Evolutionary conservation across 1,284 basidiomycete species (phyloP).

Genomic region (Pyrrhoderma noxium): DNA sequence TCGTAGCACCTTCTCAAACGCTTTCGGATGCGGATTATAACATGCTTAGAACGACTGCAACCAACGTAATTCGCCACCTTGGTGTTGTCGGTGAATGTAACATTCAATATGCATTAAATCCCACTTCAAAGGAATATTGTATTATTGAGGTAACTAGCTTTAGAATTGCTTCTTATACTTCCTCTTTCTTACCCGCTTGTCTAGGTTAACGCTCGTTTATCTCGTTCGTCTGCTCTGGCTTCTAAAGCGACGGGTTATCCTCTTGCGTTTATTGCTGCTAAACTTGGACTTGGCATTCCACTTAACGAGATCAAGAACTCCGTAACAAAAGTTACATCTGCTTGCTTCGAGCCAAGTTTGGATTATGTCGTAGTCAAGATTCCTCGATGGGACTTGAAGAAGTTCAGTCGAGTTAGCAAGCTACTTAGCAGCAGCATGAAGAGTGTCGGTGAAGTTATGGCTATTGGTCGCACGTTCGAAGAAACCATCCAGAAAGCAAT

Average conservation of each 20-base stretch:
- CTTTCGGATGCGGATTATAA: slow-evolving; percentile 98
- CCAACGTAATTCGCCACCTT: slow-evolving; percentile 96
- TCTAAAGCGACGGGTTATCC: slow-evolving; percentile 99
- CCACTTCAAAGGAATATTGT: slow-evolving; percentile 92
- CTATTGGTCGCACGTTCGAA: slow-evolving; percentile 95
- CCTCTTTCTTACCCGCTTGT: slow-evolving; percentile 9
- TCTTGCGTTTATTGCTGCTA: slow-evolving; percentile 96
- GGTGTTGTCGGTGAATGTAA: slow-evolving; percentile 98
- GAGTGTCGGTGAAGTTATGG: slow-evolving; percentile 99
- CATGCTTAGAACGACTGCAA: slow-evolving; percentile 96
- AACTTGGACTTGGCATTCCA: slow-evolving; percentile 93
- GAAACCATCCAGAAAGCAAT: slow-evolving; percentile 99
- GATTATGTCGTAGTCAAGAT: slow-evolving; percentile 99
- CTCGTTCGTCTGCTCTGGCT: slow-evolving; percentile 94
- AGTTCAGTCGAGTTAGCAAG: slow-evolving; percentile 89
- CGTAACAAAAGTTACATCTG: slow-evolving; percentile 92
- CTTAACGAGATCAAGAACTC: slow-evolving; percentile 97
- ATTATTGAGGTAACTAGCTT: slow-evolving; percentile 85
- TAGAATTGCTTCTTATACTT: too few species aligned
- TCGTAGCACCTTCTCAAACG: slow-evolving; percentile 96
- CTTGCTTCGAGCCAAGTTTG: slow-evolving; percentile 97
- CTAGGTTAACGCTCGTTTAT: slow-evolving; percentile 96
- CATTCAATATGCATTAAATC: slow-evolving; percentile 98
- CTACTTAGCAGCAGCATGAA: slow-evolving; percentile 94
- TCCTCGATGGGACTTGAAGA: slow-evolving; percentile 97